These are phyloP conservation scores for Boletus bicolor DNA, from an alignment of 768 basidiomycete species.

Conservation along the genomic window DNA sequence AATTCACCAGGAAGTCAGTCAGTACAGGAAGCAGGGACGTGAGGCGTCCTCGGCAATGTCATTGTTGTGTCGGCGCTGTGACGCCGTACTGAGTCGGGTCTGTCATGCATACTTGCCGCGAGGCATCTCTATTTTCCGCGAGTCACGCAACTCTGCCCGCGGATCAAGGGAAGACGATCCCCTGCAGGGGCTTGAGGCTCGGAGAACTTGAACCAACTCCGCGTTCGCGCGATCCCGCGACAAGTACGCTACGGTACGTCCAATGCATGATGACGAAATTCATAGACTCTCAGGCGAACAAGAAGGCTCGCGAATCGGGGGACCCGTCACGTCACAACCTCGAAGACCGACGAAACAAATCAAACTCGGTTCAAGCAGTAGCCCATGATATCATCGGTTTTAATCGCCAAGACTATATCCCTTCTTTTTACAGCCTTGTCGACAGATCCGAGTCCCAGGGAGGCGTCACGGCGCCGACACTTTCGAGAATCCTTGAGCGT, in stretches of 20 bases:
- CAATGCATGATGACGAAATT: not conserved
- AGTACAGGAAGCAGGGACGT: no score
- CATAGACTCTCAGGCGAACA: no score
- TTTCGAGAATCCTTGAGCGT: no score
- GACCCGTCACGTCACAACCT: no score
- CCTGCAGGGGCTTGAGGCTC: not conserved
- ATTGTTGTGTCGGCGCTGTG: not conserved
- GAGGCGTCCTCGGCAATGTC: not conserved
- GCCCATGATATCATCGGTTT: not conserved
- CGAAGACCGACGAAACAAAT: no score
- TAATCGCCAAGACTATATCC: not conserved
- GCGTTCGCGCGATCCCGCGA: no score
- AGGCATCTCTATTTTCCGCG: not conserved
- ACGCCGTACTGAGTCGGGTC: no score
- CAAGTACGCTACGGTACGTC: no score
- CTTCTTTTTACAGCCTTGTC: not conserved
- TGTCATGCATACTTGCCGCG: no score
- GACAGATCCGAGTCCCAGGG: not conserved
- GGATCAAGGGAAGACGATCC: constrained; percentile 4
- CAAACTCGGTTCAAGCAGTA: no score
- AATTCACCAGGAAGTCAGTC: not conserved
- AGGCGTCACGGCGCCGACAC: not conserved
- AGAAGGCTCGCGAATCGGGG: no score
- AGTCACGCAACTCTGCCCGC: not conserved
- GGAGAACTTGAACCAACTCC: not conserved